These are phyloP conservation scores for Phaeosphaeria sp. DNA, from an alignment of 2,329 filamentous ascomycete species.

Conservation along the genomic window DNA sequence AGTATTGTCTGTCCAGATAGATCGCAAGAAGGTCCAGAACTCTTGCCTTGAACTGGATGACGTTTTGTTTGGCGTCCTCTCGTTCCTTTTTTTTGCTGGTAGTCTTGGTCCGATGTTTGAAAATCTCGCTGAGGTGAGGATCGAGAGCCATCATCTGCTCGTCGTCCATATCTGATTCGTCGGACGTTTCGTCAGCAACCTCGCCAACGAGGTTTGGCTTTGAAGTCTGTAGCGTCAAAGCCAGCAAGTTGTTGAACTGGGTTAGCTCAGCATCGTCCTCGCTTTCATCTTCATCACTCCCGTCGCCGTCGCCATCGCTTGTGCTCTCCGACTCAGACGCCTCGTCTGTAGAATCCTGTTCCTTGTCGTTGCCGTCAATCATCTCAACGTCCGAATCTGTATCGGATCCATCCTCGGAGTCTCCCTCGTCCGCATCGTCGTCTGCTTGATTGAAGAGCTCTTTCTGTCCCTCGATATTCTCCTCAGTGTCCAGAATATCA, in stretches of 20 bases:
- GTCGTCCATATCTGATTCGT: slow-evolving; percentile 85
- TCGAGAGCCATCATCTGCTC: slow-evolving; percentile 94
- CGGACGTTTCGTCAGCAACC: slow-evolving; percentile 66
- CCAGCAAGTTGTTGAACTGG: slow-evolving; percentile 77
- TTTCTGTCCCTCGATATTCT: slow-evolving; percentile 82
- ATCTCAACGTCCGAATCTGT: slow-evolving; percentile 55
- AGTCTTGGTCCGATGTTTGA: slow-evolving; percentile 74
- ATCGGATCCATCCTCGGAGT: slow-evolving; percentile 56
- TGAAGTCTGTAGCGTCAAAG: slow-evolving; percentile 74
- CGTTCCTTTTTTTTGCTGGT: slow-evolving; percentile 79
- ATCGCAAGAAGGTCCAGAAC: slow-evolving; percentile 87
- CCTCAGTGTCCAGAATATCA: slow-evolving; percentile 77
- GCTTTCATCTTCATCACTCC: slow-evolving; percentile 26
- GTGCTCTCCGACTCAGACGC: slow-evolving; percentile 26
- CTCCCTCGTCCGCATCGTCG: slow-evolving; percentile 45
- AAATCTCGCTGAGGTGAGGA: slow-evolving; percentile 80
- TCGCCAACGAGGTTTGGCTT: slow-evolving; percentile 64
- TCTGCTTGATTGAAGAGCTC: slow-evolving; percentile 76
- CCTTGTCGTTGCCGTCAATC: slow-evolving; percentile 48
- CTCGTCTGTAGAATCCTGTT: slow-evolving; percentile 34
- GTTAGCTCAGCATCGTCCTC: slow-evolving; percentile 61
- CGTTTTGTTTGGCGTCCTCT: slow-evolving; percentile 84
- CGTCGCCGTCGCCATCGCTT: slow-evolving; percentile 27
- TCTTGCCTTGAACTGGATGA: slow-evolving; percentile 93
- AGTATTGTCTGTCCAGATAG: slow-evolving; percentile 80